A percentile compares a stretch with the other conserved stretches of the same genome.
Conservation (phyloP, 306 rosid species). For the Canavalia gladiata region DNA sequence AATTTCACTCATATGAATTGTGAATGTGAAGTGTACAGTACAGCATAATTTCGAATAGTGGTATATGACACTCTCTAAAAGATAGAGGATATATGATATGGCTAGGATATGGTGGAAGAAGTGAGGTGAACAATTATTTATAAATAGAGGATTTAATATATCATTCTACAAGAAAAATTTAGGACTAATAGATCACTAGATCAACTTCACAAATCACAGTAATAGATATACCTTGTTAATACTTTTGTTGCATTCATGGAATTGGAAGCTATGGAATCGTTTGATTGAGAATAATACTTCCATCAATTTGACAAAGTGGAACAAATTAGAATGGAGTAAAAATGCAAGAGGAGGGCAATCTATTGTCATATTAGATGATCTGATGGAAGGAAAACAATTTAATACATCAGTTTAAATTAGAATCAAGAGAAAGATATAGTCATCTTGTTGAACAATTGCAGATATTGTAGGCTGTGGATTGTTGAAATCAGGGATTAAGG, state of each 20-base stretch:
- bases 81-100: neutral
- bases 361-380: neutral
- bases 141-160: too few relatives aligned
- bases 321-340: slow-evolving; percentile 1
- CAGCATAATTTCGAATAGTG: neutral
- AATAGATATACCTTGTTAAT: neutral
- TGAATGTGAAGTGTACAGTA: neutral
- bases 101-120: neutral
- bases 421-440: neutral
- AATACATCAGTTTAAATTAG: neutral
- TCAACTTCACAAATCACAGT: neutral
- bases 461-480: neutral
- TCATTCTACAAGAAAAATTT: neutral
- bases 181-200: neutral
- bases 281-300: slow-evolving; percentile 5
- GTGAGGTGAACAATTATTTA: neutral
- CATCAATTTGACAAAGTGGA: neutral
- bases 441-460: neutral
- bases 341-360: neutral
- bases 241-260: neutral
- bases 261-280: neutral
- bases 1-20: neutral
- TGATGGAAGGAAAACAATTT: slow-evolving; percentile 3
- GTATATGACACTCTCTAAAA: neutral
- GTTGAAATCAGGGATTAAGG: too few relatives aligned